Evolutionary conservation across 257 asterid genomes (phyloP).

Genomic region (Thymus mandschuricus): DNA sequence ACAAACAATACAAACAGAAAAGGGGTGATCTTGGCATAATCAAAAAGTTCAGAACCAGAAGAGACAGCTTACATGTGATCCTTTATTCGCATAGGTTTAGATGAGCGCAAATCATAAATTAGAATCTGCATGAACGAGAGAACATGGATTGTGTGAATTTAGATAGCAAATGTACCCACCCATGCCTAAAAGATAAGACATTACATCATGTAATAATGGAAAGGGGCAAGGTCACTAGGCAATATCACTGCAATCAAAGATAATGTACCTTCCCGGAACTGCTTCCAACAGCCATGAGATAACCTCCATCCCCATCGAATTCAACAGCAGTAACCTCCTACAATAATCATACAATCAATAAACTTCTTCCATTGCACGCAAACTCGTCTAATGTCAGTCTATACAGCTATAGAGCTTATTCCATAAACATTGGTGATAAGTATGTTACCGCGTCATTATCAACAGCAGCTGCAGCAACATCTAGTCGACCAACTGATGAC

Average conservation of each 20-base stretch:
- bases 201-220: neutral
- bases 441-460: slow-evolving; percentile 67
- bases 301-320: slow-evolving; percentile 80
- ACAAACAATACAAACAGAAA: neutral
- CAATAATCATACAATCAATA: slow-evolving; percentile 26
- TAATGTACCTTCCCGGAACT: slow-evolving; percentile 84
- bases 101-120: slow-evolving; percentile 84
- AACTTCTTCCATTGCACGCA: slow-evolving; percentile 9
- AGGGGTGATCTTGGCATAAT: slow-evolving; percentile 5
- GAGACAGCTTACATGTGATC: slow-evolving; percentile 84
- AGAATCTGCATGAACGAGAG: slow-evolving; percentile 56
- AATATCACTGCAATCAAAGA: slow-evolving; percentile 13
- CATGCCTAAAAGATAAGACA: slow-evolving; percentile 18
- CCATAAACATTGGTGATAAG: neutral
- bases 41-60: slow-evolving; percentile 14
- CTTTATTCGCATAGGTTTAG: slow-evolving; percentile 72
- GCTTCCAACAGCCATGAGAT: slow-evolving; percentile 90
- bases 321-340: slow-evolving; percentile 93
- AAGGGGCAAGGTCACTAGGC: slow-evolving; percentile 20
- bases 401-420: neutral
- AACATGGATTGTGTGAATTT: slow-evolving; percentile 28
- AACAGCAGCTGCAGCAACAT: slow-evolving; percentile 66
- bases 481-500: slow-evolving; percentile 85
- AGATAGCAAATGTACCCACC: neutral
- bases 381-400: neutral